Base-by-base conservation (phyloP, 73 alveolate genomes). In the Blepharisma japonicum region DNA sequence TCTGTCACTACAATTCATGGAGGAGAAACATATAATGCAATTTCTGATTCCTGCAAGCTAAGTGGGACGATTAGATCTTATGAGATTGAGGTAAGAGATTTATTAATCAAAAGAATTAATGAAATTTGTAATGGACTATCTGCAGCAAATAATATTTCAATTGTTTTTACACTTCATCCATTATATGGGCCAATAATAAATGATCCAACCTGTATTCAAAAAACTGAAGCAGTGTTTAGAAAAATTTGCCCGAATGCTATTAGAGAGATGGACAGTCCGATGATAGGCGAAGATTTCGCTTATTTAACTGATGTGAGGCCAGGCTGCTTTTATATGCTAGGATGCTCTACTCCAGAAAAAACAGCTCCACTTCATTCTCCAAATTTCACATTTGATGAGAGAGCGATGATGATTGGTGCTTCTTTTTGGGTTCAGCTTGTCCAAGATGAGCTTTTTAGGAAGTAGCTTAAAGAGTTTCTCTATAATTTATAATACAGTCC, bases 261-360 rank as follows among this genome's bases (percentile, higher is more conserved):
- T 21, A 61, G 42, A 20, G 39, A 61, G 14, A 14, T 11, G 14
- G 50, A 61, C 2, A 25, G 14, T 4, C 14, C 91, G 11, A 25
- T 71, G 27, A 48, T 77, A 6, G 91, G 89, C 83, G 94, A 87
- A 84, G 94, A 87, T 50, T 87, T 87, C 61, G 83, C 94, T 25
- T 87, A 54, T 72, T 87, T 68, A 53, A 39, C 84, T 32, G 80
- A 83, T 50, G 74, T 79, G 20, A 80, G 49, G 68, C 94, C 94
- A 70, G 94, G 94, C 14, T 46, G 84, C 78, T 87, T 86, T 79
- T 56, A 39, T 61, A 61, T 86, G 70, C 74, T 82, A n/a, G 88
- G 86, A 45, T 53, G 67, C 23, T 11, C 27, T 53, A 14, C 23
- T 1, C 0, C 27, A 1, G 67, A 53, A 4, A 14, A 14, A 14